phyloP scores from a whole-genome alignment of 257 asterid species.

The Apocynum venetum region DNA sequence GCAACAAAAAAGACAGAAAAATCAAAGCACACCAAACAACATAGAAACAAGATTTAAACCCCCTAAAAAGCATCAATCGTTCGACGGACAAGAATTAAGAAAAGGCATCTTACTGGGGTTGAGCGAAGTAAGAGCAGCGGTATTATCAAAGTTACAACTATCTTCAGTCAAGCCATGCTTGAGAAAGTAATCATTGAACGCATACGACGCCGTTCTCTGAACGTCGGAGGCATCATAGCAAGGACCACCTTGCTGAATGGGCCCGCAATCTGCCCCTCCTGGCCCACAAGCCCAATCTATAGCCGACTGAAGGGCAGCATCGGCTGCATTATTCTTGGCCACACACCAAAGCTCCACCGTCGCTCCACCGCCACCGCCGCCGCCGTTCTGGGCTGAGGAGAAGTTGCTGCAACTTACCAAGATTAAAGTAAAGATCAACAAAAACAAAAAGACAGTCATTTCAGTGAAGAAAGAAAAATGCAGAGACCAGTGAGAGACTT shows the following conservation, averaged over 20 bases:
- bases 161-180: constrained; percentile 49
- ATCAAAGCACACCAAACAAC: not conserved
- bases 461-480: not conserved
- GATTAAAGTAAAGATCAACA: constrained; percentile 5
- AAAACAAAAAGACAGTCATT: constrained; percentile 16
- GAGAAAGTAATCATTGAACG: constrained; percentile 69
- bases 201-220: constrained; percentile 70
- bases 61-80: not conserved
- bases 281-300: constrained; percentile 84
- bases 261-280: constrained; percentile 75
- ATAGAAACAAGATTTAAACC: not conserved
- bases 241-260: constrained; percentile 69
- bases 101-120: constrained; percentile 63
- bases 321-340: constrained; percentile 87
- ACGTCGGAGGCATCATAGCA: constrained; percentile 77
- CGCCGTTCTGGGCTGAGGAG: constrained; percentile 41
- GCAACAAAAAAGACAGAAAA: not conserved
- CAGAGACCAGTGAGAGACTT: too few species aligned
- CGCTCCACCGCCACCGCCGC: constrained; percentile 20
- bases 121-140: constrained; percentile 71
- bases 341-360: constrained; percentile 80
- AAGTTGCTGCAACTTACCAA: constrained; percentile 19
- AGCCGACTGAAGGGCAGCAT: constrained; percentile 65
- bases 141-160: constrained; percentile 53
- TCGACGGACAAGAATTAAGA: not conserved